A percentile compares a stretch with the other conserved stretches of the same genome.
phyloP scores from a whole-genome alignment of 2,329 filamentous ascomycete genomes.

The Pseudocercospora eumusae region DNA sequence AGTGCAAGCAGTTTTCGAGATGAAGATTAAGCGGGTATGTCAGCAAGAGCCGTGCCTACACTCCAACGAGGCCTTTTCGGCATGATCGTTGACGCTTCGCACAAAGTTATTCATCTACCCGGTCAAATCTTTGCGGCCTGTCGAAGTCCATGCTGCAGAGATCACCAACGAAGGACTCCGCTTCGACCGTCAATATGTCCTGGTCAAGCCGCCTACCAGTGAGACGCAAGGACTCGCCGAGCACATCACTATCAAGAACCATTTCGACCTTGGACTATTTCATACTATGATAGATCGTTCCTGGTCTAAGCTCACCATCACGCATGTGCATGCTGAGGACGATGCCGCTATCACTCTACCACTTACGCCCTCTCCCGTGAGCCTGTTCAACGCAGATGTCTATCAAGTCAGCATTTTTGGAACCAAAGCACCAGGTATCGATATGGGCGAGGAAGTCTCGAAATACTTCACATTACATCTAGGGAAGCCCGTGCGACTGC shows the following conservation, averaged over 20 bases:
- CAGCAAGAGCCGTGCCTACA: constrained; percentile 8
- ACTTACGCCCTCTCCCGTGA: constrained; percentile 38
- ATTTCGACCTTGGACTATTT: constrained; percentile 39
- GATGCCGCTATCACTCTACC: constrained; percentile 34
- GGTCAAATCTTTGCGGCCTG: constrained; percentile 38
- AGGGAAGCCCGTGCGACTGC: constrained; percentile 29
- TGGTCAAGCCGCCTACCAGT: constrained; percentile 37
- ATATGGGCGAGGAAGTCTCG: constrained; percentile 39
- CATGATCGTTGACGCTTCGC: constrained; percentile 10
- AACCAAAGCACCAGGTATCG: constrained; percentile 38
- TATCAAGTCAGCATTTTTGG: constrained; percentile 40
- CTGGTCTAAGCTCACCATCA: constrained; percentile 42
- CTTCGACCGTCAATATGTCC: constrained; percentile 41
- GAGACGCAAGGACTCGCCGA: constrained; percentile 36
- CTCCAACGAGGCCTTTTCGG: not conserved
- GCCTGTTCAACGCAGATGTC: constrained; percentile 32
- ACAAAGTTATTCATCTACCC: constrained; percentile 40
- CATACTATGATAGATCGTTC: constrained; percentile 38
- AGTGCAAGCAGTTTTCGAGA: constrained; percentile 16
- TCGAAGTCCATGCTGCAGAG: constrained; percentile 38
- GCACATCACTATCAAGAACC: constrained; percentile 41
- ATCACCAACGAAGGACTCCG: constrained; percentile 41
- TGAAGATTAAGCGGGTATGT: constrained; percentile 39
- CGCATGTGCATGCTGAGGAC: constrained; percentile 35
- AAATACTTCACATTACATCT: constrained; percentile 38